Base-by-base conservation (phyloP, 23 red algal genomes). In the Chondrus crispus region DNA sequence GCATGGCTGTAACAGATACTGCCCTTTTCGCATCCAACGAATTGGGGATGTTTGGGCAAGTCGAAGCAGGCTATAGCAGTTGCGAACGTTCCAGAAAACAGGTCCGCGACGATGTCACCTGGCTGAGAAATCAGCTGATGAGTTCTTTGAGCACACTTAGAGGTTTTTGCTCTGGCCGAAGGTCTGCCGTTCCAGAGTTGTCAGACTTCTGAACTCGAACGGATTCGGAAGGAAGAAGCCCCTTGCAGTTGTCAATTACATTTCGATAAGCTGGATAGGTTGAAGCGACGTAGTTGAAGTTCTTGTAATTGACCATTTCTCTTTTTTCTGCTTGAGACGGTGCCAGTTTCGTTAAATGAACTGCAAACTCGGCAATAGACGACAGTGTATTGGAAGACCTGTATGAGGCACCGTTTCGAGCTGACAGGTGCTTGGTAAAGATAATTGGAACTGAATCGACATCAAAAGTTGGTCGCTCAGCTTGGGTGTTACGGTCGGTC, bases 11-110 rank as follows among this genome's bases (percentile, higher is more conserved):
- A 36, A 48, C 77, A 82, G 44, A 24, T 48, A 33, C 29, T 48
- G 77, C 54, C 77, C 22, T 51, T 41, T 38, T 82, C 77, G 46
- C 77, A 82, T 48, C 28, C 77, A 42, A 82, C 50, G 53, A 82
- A 82, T 38, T 62, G n/a, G 19, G 44, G 26, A 30, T 57, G 50
- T n/a, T 62, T 62, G 44, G 46, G 77, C 29, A 82, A 38, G 24
- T 20, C 40, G 19, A 39, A 33, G 38, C 77, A 57, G n/a, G 42
- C 77, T n/a, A 62, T 62, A 41, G 24, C 77, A 82, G 46, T 82
- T 19, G 77, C 42, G 53, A 40, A 82, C 22, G 77, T 82, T 53
- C 47, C 77, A 32, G 77, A 41, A 82, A 82, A 82, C 29, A 39
- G 9, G 46, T 82, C 49, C 24, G 54, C 77, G 20, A 82, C 77